A percentile compares a stretch with the other conserved stretches of the same genome.
phyloP scores from a whole-genome alignment of 2,329 filamentous ascomycete species.

The Botrytis hyacinthi region DNA sequence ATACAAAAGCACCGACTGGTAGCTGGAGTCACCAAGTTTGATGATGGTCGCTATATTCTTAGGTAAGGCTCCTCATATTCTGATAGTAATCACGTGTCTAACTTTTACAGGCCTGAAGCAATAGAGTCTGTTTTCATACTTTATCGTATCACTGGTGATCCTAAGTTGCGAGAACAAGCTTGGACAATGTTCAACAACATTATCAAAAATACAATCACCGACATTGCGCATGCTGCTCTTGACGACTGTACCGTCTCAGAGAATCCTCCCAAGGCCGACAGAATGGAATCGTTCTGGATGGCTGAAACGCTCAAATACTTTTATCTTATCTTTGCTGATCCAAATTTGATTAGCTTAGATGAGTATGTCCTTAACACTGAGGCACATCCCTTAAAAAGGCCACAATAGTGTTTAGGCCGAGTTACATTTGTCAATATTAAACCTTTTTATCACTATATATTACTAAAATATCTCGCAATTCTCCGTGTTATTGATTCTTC shows the following conservation, averaged over 20 bases:
- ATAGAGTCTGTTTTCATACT: constrained; percentile 68
- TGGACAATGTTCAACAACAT: constrained; percentile 50
- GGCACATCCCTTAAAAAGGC: constrained; percentile 38
- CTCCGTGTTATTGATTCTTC: background rate
- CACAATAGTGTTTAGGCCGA: background rate
- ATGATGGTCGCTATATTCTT: constrained; percentile 24
- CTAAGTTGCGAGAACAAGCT: constrained; percentile 42
- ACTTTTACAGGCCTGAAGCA: constrained; percentile 52
- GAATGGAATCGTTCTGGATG: constrained; percentile 60
- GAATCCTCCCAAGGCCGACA: constrained; percentile 43
- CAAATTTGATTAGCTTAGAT: constrained; percentile 56
- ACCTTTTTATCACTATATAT: background rate
- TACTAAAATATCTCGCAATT: background rate
- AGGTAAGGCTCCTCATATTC: constrained; percentile 26
- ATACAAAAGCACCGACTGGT: constrained; percentile 19
- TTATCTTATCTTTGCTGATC: constrained; percentile 51
- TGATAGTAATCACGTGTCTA: background rate
- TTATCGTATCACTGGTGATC: constrained; percentile 38
- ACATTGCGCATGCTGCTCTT: constrained; percentile 45
- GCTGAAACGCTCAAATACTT: constrained; percentile 65
- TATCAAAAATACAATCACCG: constrained; percentile 43
- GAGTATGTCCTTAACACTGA: constrained; percentile 51
- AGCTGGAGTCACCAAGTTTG: constrained; percentile 23
- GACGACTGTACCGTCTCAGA: constrained; percentile 39
- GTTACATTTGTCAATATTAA: background rate